Base-by-base conservation (phyloP, 768 basidiomycete genomes). In the Panellus pusillus region DNA sequence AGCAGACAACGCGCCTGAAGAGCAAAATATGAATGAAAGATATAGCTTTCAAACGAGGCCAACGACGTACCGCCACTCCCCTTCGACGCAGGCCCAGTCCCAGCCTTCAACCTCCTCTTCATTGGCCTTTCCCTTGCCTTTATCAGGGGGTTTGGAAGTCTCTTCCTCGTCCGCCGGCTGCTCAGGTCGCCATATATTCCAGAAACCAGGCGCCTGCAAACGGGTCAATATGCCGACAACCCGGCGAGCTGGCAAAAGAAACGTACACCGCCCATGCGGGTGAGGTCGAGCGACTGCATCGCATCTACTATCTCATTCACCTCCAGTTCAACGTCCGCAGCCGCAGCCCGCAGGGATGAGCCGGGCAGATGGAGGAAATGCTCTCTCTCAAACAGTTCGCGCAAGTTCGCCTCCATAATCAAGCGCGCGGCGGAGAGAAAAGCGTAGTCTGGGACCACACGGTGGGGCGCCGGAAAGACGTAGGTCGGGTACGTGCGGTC, bases 71-170 rank as follows among this genome's bases (percentile, higher is more conserved):
- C 74, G 72, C 80, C 81, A 84, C 44, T 73, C 68, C 15, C 82
- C 82, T 39, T 71, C 64, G 2, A 75, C 79, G 8, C 79, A 82
- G 1, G 81, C 82, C 82, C 83, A 84, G 60, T 83, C 81, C 80
- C 79, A 82, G 4, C 81, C 81, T 5, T 63, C 61, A 6, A 65
- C 58, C 19, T 56, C 61, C 28, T 50, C 24, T 2, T 58, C 57
- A 1, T 58, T 59, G 12, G 44, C 61, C 38, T 63, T 63, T 9
- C 60, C 61, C 35, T 67, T 69, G 13, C 66, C 60, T 20, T 60
- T 63, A 17, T 42, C 41, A 28, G 29, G 17, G 17, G 58, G 42
- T 13, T 39, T 36, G 9, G 36, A 17, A 2, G 42, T 66, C 9
- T 63, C 62, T 2, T 17, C 52, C 7, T 52, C 42, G 5, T 19